These are phyloP conservation scores for Hymenoscyphus fructigenus DNA, from an alignment of 2,329 filamentous ascomycete genomes.

Conservation along the genomic window DNA sequence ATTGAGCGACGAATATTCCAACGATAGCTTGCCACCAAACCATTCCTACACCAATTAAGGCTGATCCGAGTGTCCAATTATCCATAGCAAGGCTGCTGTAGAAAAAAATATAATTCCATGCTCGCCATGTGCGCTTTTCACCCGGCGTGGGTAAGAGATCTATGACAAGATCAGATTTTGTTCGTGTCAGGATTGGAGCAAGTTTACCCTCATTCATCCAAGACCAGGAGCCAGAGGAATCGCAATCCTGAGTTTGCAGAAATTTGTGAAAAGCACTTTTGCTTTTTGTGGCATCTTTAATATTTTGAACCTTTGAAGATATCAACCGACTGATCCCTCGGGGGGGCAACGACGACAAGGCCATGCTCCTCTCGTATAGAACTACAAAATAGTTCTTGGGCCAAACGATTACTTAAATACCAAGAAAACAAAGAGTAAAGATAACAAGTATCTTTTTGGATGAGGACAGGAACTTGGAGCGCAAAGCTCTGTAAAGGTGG, in stretches of 20 bases:
- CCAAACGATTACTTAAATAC: neutral
- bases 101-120: constrained; percentile 42
- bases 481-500: neutral
- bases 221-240: constrained; percentile 7
- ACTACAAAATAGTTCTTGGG: neutral
- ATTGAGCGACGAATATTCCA: constrained; percentile 44
- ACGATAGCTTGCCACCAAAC: constrained; percentile 46
- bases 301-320: constrained; percentile 28
- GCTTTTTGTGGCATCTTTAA: constrained; percentile 6
- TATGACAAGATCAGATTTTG: neutral
- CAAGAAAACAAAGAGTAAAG: neutral
- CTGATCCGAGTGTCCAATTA: constrained; percentile 44
- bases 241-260: constrained; percentile 10
- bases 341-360: neutral
- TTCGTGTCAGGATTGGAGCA: neutral
- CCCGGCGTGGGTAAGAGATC: neutral
- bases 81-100: constrained; percentile 30
- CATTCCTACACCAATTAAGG: constrained; percentile 44
- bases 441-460: too few relatives aligned
- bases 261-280: constrained; percentile 7
- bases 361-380: neutral
- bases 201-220: constrained; percentile 15
- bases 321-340: neutral
- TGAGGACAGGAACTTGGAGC: neutral
- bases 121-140: neutral